These are phyloP conservation scores for Populus hybrid DNA, from an alignment of 441 rosid species.

Conservation along the genomic window DNA sequence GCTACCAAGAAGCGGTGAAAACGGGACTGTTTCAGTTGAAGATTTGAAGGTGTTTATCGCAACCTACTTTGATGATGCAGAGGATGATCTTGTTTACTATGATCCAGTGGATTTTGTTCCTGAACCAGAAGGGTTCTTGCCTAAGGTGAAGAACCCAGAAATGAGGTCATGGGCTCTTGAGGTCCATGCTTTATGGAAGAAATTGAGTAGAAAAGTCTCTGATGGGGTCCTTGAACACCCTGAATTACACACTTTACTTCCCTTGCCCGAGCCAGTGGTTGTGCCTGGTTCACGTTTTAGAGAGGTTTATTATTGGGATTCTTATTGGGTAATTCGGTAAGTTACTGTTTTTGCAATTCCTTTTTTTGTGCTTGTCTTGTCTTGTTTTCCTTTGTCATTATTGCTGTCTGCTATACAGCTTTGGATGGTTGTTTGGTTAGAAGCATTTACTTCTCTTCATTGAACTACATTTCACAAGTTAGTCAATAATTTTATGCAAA, in stretches of 20 bases:
- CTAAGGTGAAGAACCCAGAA: constrained; percentile 52
- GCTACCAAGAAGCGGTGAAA: constrained; percentile 38
- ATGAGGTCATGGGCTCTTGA: constrained; percentile 78
- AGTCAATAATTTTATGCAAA: neutral
- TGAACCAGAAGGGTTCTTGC: constrained; percentile 63
- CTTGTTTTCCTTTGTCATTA: neutral
- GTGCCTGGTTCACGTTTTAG: constrained; percentile 83
- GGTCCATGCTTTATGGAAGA: constrained; percentile 83
- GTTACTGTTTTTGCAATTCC: constrained; percentile 24
- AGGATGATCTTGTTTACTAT: constrained; percentile 44
- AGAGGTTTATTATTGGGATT: constrained; percentile 95
- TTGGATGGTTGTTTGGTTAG: neutral
- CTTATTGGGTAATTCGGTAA: constrained; percentile 86
- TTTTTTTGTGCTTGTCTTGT: neutral
- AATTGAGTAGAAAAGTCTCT: constrained; percentile 57
- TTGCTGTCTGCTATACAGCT: neutral
- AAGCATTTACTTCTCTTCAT: neutral
- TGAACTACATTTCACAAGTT: neutral
- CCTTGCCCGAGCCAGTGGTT: constrained; percentile 56
- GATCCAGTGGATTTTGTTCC: constrained; percentile 9
- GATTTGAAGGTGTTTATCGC: constrained; percentile 43
- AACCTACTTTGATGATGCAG: constrained; percentile 48
- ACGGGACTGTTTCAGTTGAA: constrained; percentile 36
- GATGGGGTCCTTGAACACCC: constrained; percentile 44
- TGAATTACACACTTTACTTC: constrained; percentile 71